Conservation (phyloP, 192 early-diverging fungal species). For the Backusella mclennaniae region DNA sequence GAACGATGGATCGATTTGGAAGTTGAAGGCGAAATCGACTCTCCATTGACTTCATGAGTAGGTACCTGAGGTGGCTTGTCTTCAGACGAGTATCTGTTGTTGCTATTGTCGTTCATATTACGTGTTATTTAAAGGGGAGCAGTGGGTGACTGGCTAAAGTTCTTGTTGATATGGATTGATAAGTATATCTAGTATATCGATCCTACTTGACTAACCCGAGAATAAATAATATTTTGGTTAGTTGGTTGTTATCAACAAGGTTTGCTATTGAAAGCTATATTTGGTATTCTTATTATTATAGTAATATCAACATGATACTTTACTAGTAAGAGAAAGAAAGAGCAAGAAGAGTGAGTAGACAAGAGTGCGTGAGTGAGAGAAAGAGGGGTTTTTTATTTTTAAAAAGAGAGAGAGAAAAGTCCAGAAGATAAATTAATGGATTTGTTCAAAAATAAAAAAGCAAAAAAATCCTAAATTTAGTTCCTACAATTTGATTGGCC, state of each 20-base stretch:
- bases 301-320: not conserved
- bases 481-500: not conserved
- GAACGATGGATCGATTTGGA: constrained; percentile 30
- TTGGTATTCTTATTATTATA: not conserved
- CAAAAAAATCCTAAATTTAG: constrained; percentile 7
- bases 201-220: not conserved
- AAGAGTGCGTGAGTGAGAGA: not conserved
- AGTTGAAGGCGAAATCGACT: not conserved
- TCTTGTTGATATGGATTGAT: not conserved
- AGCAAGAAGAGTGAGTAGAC: not conserved
- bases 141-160: not conserved
- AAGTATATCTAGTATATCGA: not conserved
- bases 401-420: not conserved
- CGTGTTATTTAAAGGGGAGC: not conserved
- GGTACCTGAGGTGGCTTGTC: not conserved
- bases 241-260: not conserved
- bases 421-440: not conserved
- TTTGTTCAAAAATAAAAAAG: constrained; percentile 3
- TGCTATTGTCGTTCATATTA: constrained; percentile 13
- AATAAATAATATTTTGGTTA: not conserved
- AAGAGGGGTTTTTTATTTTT: not conserved
- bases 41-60: not conserved
- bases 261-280: not conserved
- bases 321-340: not conserved
- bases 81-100: not conserved